Evolutionary conservation across 2,329 filamentous ascomycete genomes (phyloP).

Genomic region (Penicillium griseofulvum): DNA sequence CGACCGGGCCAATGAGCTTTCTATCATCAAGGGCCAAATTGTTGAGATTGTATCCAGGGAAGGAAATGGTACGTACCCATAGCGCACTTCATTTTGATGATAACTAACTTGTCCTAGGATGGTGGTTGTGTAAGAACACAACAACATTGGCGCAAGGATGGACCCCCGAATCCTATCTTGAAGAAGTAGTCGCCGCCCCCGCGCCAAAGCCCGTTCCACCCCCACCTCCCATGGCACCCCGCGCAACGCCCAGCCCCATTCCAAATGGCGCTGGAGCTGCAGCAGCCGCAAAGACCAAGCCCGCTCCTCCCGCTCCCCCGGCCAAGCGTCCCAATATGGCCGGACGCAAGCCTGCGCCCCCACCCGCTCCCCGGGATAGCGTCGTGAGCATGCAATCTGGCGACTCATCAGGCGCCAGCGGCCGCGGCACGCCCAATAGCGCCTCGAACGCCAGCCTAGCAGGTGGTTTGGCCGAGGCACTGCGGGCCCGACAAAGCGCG

Average conservation of each 20-base stretch:
- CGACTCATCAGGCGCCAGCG: conserved; percentile 60
- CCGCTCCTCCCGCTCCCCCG: conserved; percentile 72
- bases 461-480: conserved; percentile 73
- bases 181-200: conserved; percentile 60
- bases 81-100: neutral
- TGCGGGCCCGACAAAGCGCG: conserved; percentile 71
- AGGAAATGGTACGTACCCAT: conserved; percentile 72
- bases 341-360: conserved; percentile 67
- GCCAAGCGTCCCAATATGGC: conserved; percentile 71
- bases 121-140: conserved; percentile 86
- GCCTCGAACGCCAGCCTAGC: conserved; percentile 60
- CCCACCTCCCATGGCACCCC: conserved; percentile 46
- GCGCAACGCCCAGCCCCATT: conserved; percentile 62
- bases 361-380: conserved; percentile 67
- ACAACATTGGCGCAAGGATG: conserved; percentile 74
- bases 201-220: conserved; percentile 59
- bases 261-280: conserved; percentile 47
- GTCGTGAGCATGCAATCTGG: conserved; percentile 49
- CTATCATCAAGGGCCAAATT: conserved; percentile 73
- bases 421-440: conserved; percentile 66
- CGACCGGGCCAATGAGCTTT: conserved; percentile 79
- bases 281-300: conserved; percentile 58
- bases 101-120: conserved; percentile 59
- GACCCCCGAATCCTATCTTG: conserved; percentile 90
- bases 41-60: conserved; percentile 93